Evolutionary conservation across 495 filamentous ascomycete species (phyloP).

Genomic region (Corynascus novoguineensis): DNA sequence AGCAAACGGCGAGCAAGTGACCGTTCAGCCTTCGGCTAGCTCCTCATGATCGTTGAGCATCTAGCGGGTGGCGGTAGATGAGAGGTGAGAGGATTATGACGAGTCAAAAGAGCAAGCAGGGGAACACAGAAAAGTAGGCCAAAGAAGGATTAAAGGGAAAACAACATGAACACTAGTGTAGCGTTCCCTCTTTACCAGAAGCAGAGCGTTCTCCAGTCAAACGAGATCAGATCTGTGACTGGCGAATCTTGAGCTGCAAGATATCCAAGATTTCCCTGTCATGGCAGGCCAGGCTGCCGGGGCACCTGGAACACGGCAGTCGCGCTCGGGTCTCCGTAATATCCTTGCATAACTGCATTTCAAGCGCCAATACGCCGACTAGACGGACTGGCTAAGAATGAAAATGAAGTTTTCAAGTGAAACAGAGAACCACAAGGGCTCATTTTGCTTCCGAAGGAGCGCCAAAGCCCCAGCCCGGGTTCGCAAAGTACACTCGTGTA

Average conservation of each 20-base stretch:
- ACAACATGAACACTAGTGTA: background rate
- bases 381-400: background rate
- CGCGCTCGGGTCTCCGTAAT: background rate
- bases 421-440: background rate
- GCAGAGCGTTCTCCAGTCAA: background rate
- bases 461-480: background rate
- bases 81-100: background rate
- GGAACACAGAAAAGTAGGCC: background rate
- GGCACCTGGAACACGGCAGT: background rate
- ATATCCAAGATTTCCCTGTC: background rate
- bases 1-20: background rate
- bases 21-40: background rate
- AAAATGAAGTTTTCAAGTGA: background rate
- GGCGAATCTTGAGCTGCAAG: constrained; percentile 6
- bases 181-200: too few relatives aligned
- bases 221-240: background rate
- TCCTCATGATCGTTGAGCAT: background rate
- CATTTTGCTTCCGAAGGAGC: background rate
- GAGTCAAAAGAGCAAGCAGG: background rate
- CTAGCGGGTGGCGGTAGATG: background rate
- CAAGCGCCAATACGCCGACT: background rate
- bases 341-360: background rate
- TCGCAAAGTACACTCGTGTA: background rate
- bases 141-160: background rate
- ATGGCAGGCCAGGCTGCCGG: background rate